A percentile compares a stretch with the other conserved stretches of the same genome.
Evolutionary conservation across 1,284 basidiomycete genomes (phyloP).

Genomic region (Melampsora americana): DNA sequence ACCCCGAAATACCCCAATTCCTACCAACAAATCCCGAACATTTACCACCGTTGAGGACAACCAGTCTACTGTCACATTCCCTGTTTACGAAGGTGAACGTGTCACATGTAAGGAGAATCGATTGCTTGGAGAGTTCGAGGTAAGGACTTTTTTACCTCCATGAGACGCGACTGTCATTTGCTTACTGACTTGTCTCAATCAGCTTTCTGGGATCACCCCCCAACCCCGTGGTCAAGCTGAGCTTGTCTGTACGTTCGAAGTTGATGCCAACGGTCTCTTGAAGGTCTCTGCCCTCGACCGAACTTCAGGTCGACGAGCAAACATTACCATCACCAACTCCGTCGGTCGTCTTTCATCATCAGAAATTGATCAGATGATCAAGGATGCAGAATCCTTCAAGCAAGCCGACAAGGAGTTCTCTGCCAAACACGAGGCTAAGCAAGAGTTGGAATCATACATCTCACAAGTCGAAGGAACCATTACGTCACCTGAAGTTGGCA

Average conservation of each 20-base stretch:
- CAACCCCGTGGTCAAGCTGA: conserved; percentile 95
- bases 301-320: conserved; percentile 91
- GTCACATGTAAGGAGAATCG: conserved; percentile 96
- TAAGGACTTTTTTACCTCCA: not conserved
- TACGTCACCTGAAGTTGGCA: conserved; percentile 86
- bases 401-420: conserved; percentile 95
- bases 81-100: conserved; percentile 96
- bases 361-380: conserved; percentile 98
- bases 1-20: conserved; percentile 94
- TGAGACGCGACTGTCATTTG: not conserved
- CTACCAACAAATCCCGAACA: conserved; percentile 89
- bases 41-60: conserved; percentile 99
- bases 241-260: conserved; percentile 86
- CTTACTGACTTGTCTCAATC: not conserved
- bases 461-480: conserved; percentile 90
- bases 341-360: conserved; percentile 88
- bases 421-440: conserved; percentile 90
- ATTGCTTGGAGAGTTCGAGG: conserved; percentile 91
- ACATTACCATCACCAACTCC: conserved; percentile 87
- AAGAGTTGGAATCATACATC: conserved; percentile 91
- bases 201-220: conserved; percentile 86
- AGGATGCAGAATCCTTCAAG: conserved; percentile 94
- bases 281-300: conserved; percentile 93
- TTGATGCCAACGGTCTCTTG: conserved; percentile 92
- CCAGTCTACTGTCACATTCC: conserved; percentile 83